Conservation (phyloP, 1,139 yeast genomes). For the Trichomonascaceae sp. region DNA sequence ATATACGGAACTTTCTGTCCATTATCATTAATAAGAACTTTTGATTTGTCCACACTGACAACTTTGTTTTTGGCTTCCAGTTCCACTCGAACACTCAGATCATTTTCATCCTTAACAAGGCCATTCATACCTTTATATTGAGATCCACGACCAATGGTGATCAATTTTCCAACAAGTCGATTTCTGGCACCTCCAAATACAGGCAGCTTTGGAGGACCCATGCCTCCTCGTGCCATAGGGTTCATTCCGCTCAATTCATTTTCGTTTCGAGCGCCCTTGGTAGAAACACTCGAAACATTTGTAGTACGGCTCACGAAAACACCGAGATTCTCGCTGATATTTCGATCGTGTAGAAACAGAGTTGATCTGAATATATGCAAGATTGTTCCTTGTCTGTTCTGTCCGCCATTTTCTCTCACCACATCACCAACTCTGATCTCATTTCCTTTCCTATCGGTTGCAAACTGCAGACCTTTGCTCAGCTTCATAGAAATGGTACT, state of each 20-base stretch:
- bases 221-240: constrained; percentile 53
- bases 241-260: constrained; percentile 66
- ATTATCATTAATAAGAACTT: constrained; percentile 63
- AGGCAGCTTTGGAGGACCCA: constrained; percentile 50
- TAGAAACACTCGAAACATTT: constrained; percentile 76
- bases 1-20: constrained; percentile 68
- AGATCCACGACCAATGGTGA: constrained; percentile 76
- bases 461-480: constrained; percentile 62
- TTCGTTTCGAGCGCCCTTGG: constrained; percentile 64
- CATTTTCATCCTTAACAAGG: constrained; percentile 88
- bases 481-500: constrained; percentile 75
- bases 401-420: constrained; percentile 74
- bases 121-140: constrained; percentile 94
- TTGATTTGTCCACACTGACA: constrained; percentile 74
- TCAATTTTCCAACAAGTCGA: constrained; percentile 54
- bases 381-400: constrained; percentile 80
- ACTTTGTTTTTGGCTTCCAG: constrained; percentile 88
- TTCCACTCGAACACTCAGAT: constrained; percentile 84
- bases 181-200: constrained; percentile 14
- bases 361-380: constrained; percentile 77
- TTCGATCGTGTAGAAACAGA: constrained; percentile 74
- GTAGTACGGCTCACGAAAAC: constrained; percentile 75
- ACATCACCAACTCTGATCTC: constrained; percentile 88
- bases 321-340: constrained; percentile 80
- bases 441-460: constrained; percentile 81